Evolutionary conservation across 2,329 filamentous ascomycete genomes (phyloP), one percentile per base, ranked within the genome.

Genomic region (Shiraia bambusicola): DNA sequence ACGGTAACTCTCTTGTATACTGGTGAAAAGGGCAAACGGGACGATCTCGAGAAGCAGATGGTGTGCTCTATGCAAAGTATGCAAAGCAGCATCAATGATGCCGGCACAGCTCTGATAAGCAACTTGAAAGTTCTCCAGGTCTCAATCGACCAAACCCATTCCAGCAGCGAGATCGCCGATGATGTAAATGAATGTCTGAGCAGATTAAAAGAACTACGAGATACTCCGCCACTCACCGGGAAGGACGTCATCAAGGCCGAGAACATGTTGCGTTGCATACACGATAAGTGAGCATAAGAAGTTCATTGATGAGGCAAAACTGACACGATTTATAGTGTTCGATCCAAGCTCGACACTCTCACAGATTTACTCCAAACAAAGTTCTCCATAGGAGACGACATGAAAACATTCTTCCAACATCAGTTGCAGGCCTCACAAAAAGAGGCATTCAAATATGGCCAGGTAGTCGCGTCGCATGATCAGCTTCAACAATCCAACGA

Each of bases 191-290:
- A 63, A 19, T 61, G 58, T 25, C 15, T 59, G 2, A 34, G 45
- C 0, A 40, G 33, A 5, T 34, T 67, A 22, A 41, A 50, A n/a
- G 41, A 37, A 10, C 36, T 65, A 13, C 40, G 53, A 19, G 26
- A 27, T 6, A 49, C 42, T 1, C 51, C 56, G 2, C 30, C 52
- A 8, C 34, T 63, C 19, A 61, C 57, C 1, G 8, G 28, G 2
- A 47, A 58, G 1, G 56, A 65, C 28, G 32, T 58, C 2, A 33
- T 47, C 9, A 59, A 58, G 28, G 51, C 49, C 2, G 56, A 66
- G 32, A 25, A 25, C 7, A 61, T 59, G 49, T 33, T 66, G 13
- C 48, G 43, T 10, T 55, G 39, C 16, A 19, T 64, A 5, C 36
- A 54, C 16, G 40, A 63, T 25, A 49, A 45, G 62, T 61, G 34